A percentile compares a stretch with the other conserved stretches of the same genome.
phyloP scores from a whole-genome alignment of 2,329 filamentous ascomycete genomes.

The Incumbomyces delicatus region DNA sequence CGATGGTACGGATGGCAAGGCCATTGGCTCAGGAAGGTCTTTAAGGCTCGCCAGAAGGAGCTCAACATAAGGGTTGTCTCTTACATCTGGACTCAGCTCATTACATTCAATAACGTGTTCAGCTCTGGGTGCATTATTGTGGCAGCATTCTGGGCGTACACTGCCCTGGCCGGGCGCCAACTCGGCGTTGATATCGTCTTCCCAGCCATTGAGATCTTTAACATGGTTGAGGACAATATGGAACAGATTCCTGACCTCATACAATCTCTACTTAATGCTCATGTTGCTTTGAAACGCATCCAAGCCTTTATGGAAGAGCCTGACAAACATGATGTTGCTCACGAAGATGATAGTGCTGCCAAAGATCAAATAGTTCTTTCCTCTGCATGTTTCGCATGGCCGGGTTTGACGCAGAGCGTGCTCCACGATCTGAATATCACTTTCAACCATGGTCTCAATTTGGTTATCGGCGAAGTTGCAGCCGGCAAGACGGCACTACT shows the following conservation, averaged over 20 bases:
- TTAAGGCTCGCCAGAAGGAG: constrained; percentile 59
- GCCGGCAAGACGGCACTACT: constrained; percentile 54
- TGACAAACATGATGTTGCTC: constrained; percentile 59
- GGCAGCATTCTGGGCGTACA: constrained; percentile 72
- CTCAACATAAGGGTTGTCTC: constrained; percentile 55
- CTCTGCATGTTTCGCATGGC: constrained; percentile 69
- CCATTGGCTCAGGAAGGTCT: constrained; percentile 60
- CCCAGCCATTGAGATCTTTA: constrained; percentile 72
- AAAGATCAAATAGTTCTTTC: constrained; percentile 41
- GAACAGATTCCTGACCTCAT: constrained; percentile 67
- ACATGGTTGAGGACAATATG: constrained; percentile 62
- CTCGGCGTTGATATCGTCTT: constrained; percentile 76
- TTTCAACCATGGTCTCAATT: constrained; percentile 48
- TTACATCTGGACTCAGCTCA: constrained; percentile 51
- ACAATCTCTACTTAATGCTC: constrained; percentile 67
- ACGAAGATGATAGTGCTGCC: constrained; percentile 31
- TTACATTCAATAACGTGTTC: constrained; percentile 60
- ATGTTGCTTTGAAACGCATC: constrained; percentile 71
- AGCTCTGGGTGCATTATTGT: constrained; percentile 69
- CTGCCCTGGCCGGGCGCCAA: constrained; percentile 55
- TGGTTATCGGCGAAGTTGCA: constrained; percentile 55
- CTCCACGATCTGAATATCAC: constrained; percentile 45
- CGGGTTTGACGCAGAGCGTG: constrained; percentile 51
- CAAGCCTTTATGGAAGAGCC: constrained; percentile 81
- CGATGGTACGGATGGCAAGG: constrained; percentile 77